Conservation (phyloP, 441 rosid species). For the Croton laevigatus region DNA sequence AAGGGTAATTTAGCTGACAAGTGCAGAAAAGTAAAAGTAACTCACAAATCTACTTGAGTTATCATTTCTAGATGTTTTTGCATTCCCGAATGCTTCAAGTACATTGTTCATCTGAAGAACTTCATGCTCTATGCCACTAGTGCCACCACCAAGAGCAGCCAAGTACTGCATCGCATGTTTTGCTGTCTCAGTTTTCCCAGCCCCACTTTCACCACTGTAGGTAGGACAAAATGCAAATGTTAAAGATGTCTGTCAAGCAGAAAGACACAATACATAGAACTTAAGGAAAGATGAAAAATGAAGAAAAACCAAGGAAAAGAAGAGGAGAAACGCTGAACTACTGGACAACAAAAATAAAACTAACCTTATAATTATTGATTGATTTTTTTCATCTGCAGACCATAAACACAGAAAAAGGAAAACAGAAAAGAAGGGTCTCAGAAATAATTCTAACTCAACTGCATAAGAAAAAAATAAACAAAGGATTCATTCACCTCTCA, state of each 20-base stretch:
- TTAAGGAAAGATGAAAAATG: conserved; percentile 7
- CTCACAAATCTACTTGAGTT: conserved; percentile 98
- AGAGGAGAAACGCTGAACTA: conserved; percentile 8
- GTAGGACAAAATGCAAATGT: conserved; percentile 12
- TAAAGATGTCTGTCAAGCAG: not conserved
- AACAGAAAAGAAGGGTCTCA: conserved; percentile 14
- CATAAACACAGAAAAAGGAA: conserved; percentile 16
- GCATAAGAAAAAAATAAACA: conserved; percentile 10
- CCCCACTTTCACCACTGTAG: conserved; percentile 96
- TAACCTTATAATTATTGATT: conserved; percentile 78
- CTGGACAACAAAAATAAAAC: conserved; percentile 19
- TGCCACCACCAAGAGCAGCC: conserved; percentile 83
- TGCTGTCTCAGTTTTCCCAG: conserved; percentile 99
- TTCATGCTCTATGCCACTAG: conserved; percentile 65
- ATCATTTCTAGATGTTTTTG: conserved; percentile 86
- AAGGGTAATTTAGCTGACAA: not conserved
- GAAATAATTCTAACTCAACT: conserved; percentile 19
- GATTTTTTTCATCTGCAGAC: conserved; percentile 61
- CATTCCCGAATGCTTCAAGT: conserved; percentile 99
- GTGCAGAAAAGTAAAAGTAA: conserved; percentile 17
- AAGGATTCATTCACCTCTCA: conserved; percentile 60
- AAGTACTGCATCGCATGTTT: conserved; percentile 90
- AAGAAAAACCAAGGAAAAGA: not conserved
- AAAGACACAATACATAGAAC: not conserved
- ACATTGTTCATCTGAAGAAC: conserved; percentile 70